Evolutionary conservation across 1,284 basidiomycete species (phyloP), one percentile per base, ranked within the genome.

Genomic region (Leccinum colubrinum): DNA sequence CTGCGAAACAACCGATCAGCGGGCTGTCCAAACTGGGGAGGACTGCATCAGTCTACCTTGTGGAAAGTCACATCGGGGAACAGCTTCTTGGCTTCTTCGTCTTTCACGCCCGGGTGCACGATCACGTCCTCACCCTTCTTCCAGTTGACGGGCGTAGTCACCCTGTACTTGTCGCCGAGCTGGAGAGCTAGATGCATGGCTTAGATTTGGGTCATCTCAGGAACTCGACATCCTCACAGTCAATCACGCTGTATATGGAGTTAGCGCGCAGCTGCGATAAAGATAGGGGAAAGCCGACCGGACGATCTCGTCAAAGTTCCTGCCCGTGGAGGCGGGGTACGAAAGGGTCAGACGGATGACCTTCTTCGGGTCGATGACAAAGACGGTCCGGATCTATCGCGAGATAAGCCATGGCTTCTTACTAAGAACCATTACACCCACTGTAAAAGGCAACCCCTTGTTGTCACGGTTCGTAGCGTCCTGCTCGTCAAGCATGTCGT

Each of bases 401-500:
- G 20, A 54, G 39, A 57, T 65, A 39, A 68, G 66, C 55, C 39
- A 20, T 25, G n/a, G n/a, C 14, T 6, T 22, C n/a, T 60, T 59
- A 54, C 51, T 35, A 60, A 56, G 58, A 41, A 48, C 50, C 35
- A 30, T 62, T 20, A 27, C 55, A 64, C 67, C 58, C 51, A 69
- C 91, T 37, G 91, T 93, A 79, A 93, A 90, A 33, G 92, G 93
- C 54, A 91, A 81, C 58, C 95, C 94, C 80, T 97, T 97, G 59
- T 83, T 83, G 77, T 99, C 97, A 60, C 91, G 87, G 81, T 99
- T 99, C 63, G 95, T 97, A 57, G 92, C 85, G 77, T 97, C 95
- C 75, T 97, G 92, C 68, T 91, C 84, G 77, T 99, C 97, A 64
- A 99, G 84, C 97, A 99, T 99, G 77, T 95, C 94, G 74, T 95